A percentile compares a stretch with the other conserved stretches of the same genome.
Conservation (phyloP, 306 rosid genomes). For the Hippophae gyantsensis region DNA sequence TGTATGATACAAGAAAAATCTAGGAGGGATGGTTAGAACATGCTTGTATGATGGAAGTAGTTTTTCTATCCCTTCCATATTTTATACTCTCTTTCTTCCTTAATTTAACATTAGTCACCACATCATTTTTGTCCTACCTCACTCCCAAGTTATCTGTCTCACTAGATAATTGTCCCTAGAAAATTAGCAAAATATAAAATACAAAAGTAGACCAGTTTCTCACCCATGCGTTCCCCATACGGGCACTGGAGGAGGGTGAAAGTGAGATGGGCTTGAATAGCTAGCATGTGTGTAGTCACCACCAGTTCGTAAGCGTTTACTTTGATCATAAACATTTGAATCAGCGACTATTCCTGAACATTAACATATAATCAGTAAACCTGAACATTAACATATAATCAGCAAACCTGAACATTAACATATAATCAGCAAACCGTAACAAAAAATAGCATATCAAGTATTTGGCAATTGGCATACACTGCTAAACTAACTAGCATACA, state of each 20-base stretch:
- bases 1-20: no score
- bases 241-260: slow-evolving; percentile 78
- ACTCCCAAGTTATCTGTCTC: background rate
- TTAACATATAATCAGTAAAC: no score
- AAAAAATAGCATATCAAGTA: background rate
- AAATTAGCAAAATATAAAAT: background rate
- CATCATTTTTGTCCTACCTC: no score
- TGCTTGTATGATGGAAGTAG: no score
- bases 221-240: slow-evolving; percentile 97
- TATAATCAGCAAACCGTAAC: slow-evolving; percentile 19
- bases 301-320: slow-evolving; percentile 76
- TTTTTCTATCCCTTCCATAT: no score
- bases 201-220: background rate
- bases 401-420: slow-evolving; percentile 38
- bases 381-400: slow-evolving; percentile 68
- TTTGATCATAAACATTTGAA: slow-evolving; percentile 64
- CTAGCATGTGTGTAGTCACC: slow-evolving; percentile 75
- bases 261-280: slow-evolving; percentile 71
- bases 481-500: background rate
- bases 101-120: no score
- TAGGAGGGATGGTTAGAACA: no score
- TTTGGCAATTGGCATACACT: background rate
- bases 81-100: no score
- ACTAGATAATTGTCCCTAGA: background rate
- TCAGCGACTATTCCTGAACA: slow-evolving; percentile 66